Evolutionary conservation across 108 stramenopile genomes (phyloP).

Genomic region (Nannochloropsis oceanica): DNA sequence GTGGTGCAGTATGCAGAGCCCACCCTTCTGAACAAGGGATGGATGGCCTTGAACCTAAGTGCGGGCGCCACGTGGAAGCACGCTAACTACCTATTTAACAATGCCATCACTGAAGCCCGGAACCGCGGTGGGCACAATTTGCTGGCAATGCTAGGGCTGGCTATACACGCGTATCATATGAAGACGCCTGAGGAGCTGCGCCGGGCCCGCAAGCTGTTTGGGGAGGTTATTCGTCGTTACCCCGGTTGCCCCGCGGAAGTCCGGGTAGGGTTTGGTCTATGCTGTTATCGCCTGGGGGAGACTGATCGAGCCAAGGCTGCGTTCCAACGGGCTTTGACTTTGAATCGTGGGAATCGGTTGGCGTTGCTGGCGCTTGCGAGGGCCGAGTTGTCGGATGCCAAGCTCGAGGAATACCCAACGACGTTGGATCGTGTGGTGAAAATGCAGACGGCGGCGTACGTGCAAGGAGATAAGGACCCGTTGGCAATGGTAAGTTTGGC

Average conservation of each 20-base stretch:
- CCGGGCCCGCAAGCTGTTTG: not conserved
- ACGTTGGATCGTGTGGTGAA: not conserved
- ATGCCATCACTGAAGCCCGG: not conserved
- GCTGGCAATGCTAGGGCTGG: not conserved
- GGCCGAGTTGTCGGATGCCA: not conserved
- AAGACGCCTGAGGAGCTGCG: not conserved
- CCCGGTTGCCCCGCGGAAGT: constrained; percentile 18
- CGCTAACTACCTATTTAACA: not conserved
- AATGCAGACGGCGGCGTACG: not conserved
- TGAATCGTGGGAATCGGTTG: not conserved
- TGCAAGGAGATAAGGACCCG: not conserved
- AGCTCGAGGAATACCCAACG: not conserved
- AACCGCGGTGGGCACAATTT: not conserved
- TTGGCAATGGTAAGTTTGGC: not conserved
- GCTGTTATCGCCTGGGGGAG: constrained; percentile 26
- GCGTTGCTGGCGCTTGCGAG: not conserved
- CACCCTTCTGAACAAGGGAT: not conserved
- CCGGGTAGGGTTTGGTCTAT: constrained; percentile 27
- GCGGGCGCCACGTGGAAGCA: not conserved
- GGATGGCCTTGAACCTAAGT: not conserved
- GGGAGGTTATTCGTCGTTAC: constrained; percentile 21
- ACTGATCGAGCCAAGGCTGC: constrained; percentile 15
- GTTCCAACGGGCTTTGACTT: constrained; percentile 9
- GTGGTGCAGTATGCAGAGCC: not conserved
- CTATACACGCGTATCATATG: not conserved